Conservation (phyloP, 2,329 filamentous ascomycete species). For the Aspergillus arachidicola region DNA sequence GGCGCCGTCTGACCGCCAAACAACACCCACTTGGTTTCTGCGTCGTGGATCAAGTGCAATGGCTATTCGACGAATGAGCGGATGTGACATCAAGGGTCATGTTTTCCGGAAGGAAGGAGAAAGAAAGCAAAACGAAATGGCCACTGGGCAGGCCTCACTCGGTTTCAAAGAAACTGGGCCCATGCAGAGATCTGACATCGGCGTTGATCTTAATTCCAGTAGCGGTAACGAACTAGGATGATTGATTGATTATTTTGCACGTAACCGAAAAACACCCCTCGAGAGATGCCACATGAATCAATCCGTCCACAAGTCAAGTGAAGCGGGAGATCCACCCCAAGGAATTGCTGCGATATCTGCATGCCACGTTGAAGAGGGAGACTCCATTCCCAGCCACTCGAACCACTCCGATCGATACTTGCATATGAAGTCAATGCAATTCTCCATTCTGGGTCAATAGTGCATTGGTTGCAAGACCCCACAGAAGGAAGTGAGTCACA, state of each 20-base stretch:
- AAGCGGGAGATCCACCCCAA: conserved; percentile 25
- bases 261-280: conserved; percentile 1
- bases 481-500: conserved; percentile 8
- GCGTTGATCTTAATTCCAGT: background rate
- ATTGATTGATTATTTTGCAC: background rate
- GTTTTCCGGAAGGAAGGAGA: background rate
- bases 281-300: background rate
- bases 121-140: conserved; percentile 5
- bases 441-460: conserved; percentile 1
- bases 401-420: conserved; percentile 14
- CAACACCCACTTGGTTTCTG: conserved; percentile 17
- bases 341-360: conserved; percentile 18
- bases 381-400: conserved; percentile 17
- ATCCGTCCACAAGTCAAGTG: conserved; percentile 11
- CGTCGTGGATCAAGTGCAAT: conserved; percentile 15
- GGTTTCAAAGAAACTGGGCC: background rate
- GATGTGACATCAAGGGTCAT: background rate
- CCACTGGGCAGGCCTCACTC: background rate
- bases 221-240: background rate
- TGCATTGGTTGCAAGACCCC: background rate
- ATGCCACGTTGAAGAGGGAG: conserved; percentile 27
- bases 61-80: conserved; percentile 9
- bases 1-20: conserved; percentile 27
- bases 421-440: background rate
- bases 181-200: background rate